phyloP scores from a whole-genome alignment of 768 basidiomycete genomes.

The Pleurotus tuoliensis region DNA sequence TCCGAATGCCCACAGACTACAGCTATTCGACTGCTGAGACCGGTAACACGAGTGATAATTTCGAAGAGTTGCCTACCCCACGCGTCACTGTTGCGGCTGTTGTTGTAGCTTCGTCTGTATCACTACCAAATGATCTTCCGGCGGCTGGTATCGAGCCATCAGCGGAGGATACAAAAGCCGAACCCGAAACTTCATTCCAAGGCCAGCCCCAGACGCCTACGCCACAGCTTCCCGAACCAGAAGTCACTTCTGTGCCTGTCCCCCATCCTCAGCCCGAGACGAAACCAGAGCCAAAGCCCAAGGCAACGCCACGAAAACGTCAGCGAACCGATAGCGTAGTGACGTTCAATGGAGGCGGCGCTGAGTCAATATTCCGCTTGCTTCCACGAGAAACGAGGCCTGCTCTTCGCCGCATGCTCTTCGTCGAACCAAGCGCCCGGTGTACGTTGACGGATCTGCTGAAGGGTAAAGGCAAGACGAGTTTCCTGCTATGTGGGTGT shows the following conservation, averaged over 20 bases:
- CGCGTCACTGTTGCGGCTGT: constrained; percentile 12
- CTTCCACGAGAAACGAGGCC: constrained; percentile 90
- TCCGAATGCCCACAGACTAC: neutral
- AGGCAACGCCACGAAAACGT: constrained; percentile 22
- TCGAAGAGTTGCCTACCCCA: constrained; percentile 22
- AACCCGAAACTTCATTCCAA: neutral
- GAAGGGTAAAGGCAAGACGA: constrained; percentile 72
- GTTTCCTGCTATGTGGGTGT: constrained; percentile 80
- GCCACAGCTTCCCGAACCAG: neutral
- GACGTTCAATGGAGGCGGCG: constrained; percentile 70
- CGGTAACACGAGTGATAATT: constrained; percentile 1
- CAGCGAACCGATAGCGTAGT: constrained; percentile 49
- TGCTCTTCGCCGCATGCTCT: constrained; percentile 90
- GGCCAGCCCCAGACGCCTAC: neutral
- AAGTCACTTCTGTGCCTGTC: neutral
- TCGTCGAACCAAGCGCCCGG: constrained; percentile 81
- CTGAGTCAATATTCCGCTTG: constrained; percentile 94
- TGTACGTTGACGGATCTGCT: constrained; percentile 92
- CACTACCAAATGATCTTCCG: constrained; percentile 2
- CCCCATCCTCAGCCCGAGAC: neutral
- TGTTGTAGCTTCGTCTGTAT: neutral
- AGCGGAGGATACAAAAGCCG: neutral
- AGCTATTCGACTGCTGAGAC: constrained; percentile 1
- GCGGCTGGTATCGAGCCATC: neutral
- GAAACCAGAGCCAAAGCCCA: neutral